Conservation (phyloP, 179 eudicot genomes). For the Beta corolliflora region DNA sequence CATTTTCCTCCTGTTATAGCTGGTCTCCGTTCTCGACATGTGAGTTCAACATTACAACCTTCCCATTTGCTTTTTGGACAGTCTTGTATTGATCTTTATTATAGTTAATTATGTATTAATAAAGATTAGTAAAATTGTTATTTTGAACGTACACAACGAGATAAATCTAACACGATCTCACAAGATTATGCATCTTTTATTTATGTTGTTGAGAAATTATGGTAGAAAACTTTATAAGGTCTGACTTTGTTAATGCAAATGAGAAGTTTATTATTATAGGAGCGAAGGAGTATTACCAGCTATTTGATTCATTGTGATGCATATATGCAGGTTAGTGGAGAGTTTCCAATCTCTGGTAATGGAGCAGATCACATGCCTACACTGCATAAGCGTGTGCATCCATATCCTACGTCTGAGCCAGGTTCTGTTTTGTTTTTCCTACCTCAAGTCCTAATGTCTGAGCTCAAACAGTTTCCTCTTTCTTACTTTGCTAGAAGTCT, state of each 20-base stretch:
- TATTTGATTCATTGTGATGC: not conserved
- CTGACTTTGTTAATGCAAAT: too few species aligned
- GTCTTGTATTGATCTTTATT: too few species aligned
- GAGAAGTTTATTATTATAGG: too few species aligned
- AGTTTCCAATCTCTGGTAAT: conserved; percentile 60
- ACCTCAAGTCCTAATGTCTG: not conserved
- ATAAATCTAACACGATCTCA: too few species aligned
- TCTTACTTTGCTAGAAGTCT: not conserved
- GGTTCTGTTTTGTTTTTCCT: conserved; percentile 35
- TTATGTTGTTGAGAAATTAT: too few species aligned
- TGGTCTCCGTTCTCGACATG: conserved; percentile 68
- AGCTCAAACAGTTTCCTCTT: too few species aligned
- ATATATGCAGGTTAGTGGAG: conserved; percentile 78
- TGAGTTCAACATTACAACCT: conserved; percentile 30
- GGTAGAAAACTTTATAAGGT: too few species aligned
- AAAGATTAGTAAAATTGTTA: too few species aligned
- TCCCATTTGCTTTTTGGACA: not conserved
- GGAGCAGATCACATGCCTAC: conserved; percentile 55
- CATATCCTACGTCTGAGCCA: conserved; percentile 69
- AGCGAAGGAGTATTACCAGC: not conserved
- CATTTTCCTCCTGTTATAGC: conserved; percentile 77
- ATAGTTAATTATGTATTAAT: too few species aligned
- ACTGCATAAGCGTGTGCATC: conserved; percentile 75
- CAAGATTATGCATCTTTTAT: too few species aligned
- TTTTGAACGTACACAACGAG: too few species aligned